Base-by-base conservation (phyloP, 345 rosid genomes). In the Rubroshorea leprosula region DNA sequence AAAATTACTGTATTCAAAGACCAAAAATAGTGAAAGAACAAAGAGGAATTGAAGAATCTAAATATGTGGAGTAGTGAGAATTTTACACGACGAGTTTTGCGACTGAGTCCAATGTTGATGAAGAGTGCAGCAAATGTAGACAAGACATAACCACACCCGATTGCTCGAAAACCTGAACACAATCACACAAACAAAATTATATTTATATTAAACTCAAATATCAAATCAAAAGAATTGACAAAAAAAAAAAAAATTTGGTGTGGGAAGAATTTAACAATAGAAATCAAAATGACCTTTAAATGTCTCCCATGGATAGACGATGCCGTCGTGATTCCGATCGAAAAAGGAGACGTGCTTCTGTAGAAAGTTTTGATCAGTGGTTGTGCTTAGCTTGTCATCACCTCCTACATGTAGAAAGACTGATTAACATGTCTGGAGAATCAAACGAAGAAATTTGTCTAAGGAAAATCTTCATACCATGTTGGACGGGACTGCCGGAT, bases 311-410 rank as follows among this genome's bases (percentile, higher is more conserved):
- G 93, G 96, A 67, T 90, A 85, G 35, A 90, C 73, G 19, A 83
- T 6, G 0, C 97, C 97, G 50, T 87, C 97, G 41, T 79, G 68
- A 66, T 90, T 80, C 69, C 77, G 68, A 20, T 90, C 97, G 57
- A 90, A 90, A 76, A 87, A 90, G 55, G 91, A 77, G 0, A 68
- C 97, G 53, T 90, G 97, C 65, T 70, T 83, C 62, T 87, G 91
- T 68, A 90, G 71, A 68, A 73, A 67, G 57, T 72, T 75, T 18
- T 61, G 50, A 9, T 78, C 80, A 5, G 20, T 22, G 10, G 73
- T 57, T 19, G 46, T 52, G 53, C 43, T 55, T 10, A 48, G 73
- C 24, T 29, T 39, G 5, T 46, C 72, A 26, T 13, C 55, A 52
- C 19, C 64, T 26, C 4, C 64, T 54, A 35, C n/a, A n/a, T n/a